A percentile compares a stretch with the other conserved stretches of the same genome.
Conservation (phyloP, 257 asterid genomes). For the Solanum stenotomum region DNA sequence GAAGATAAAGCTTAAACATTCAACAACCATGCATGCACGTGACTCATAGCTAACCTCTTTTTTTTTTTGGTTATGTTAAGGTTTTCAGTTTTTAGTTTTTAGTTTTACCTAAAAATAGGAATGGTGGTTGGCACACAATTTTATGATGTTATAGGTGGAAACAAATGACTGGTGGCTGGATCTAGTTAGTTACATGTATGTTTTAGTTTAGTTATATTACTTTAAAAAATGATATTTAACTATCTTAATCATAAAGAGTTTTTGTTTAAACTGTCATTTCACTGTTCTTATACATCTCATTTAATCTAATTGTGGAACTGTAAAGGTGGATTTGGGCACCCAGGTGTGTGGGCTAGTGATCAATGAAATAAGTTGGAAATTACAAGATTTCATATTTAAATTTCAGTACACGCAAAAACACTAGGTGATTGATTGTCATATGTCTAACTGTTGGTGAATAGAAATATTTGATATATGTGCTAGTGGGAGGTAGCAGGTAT, state of each 20-base stretch:
- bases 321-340: background rate
- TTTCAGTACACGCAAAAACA: background rate
- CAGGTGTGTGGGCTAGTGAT: background rate
- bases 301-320: background rate
- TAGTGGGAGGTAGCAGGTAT: background rate
- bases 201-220: background rate
- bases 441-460: background rate
- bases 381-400: accelerated
- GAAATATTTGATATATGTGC: background rate
- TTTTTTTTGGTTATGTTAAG: background rate
- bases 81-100: background rate
- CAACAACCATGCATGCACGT: background rate
- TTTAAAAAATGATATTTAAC: background rate
- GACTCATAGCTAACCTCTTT: background rate
- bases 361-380: background rate
- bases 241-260: background rate
- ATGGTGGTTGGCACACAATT: background rate
- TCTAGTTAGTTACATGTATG: background rate
- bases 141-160: background rate
- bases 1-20: background rate
- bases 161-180: background rate
- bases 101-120: background rate
- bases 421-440: background rate
- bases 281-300: background rate
- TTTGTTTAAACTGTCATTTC: background rate